phyloP scores from a whole-genome alignment of 176 grass and related monocot genomes.

The Oryza meridionalis region DNA sequence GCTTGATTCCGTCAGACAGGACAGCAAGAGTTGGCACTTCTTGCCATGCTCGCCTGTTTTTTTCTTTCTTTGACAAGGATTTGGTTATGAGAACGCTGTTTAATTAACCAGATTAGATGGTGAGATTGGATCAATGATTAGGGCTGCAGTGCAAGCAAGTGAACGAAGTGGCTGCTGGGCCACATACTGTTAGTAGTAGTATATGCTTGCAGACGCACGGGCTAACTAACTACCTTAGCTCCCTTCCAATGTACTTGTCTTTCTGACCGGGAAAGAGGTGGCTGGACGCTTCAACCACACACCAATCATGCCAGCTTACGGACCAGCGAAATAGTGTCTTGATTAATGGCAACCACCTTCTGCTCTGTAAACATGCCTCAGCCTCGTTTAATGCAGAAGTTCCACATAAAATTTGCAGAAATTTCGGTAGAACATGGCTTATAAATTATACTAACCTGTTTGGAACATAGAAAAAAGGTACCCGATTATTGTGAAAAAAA shows the following conservation, averaged over 20 bases:
- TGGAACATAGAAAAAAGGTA: too few relatives aligned
- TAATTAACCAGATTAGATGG: neutral
- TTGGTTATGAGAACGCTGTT: neutral
- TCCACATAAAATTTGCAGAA: neutral
- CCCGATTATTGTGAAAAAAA: too few relatives aligned
- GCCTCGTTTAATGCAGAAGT: neutral
- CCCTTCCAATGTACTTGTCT: slow-evolving; percentile 28
- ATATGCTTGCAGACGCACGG: neutral
- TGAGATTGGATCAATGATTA: neutral
- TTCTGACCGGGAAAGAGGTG: neutral
- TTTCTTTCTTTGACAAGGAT: neutral
- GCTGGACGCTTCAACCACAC: slow-evolving; percentile 18
- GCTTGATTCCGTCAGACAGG: neutral
- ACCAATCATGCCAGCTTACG: slow-evolving; percentile 14
- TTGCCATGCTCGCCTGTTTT: neutral
- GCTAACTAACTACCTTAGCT: neutral
- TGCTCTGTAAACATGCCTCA: neutral
- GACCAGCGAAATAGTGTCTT: neutral
- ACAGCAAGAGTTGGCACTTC: neutral
- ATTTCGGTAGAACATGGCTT: neutral
- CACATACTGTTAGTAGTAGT: neutral
- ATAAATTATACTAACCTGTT: too few relatives aligned
- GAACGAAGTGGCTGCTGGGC: neutral
- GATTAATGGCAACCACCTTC: neutral
- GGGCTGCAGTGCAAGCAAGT: neutral